These are phyloP conservation scores for Dictyostelium brefeldianum DNA, from an alignment of 78 protist species.

Conservation along the genomic window DNA sequence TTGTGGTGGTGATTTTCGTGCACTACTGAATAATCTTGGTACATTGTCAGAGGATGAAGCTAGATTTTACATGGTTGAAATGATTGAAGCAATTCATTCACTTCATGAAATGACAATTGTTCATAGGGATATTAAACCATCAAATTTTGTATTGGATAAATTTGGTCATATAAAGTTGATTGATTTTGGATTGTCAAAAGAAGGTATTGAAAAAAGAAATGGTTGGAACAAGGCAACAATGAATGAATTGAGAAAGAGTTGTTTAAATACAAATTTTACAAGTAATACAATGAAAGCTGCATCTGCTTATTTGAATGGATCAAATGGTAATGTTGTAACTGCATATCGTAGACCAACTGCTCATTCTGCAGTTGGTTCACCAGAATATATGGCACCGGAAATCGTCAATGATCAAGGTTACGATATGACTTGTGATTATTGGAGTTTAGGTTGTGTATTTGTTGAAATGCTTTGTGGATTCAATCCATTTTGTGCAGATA, in stretches of 20 bases:
- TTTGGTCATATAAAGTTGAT: constrained; percentile 90
- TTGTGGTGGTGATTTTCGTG: constrained; percentile 92
- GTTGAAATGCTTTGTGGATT: constrained; percentile 88
- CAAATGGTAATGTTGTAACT: not conserved
- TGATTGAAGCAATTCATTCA: constrained; percentile 89
- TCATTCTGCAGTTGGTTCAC: constrained; percentile 91
- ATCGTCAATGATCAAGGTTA: constrained; percentile 88
- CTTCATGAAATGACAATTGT: constrained; percentile 89
- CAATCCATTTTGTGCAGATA: constrained; percentile 93
- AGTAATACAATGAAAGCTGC: constrained; percentile 10
- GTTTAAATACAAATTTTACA: not conserved
- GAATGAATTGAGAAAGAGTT: constrained; percentile 54
- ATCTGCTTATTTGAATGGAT: not conserved
- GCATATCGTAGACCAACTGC: constrained; percentile 56
- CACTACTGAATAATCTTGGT: constrained; percentile 60
- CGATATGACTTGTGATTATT: constrained; percentile 91
- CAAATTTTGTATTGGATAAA: constrained; percentile 83
- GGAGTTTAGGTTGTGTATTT: constrained; percentile 90
- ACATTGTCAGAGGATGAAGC: constrained; percentile 82
- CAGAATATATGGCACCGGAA: constrained; percentile 95
- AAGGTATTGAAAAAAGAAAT: constrained; percentile 62
- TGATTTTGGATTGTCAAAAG: constrained; percentile 94
- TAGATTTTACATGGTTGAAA: constrained; percentile 92
- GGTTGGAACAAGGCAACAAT: constrained; percentile 42
- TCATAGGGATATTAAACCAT: constrained; percentile 97